phyloP scores from a whole-genome alignment of 2,329 filamentous ascomycete species.

The Sclerotinia nivalis region DNA sequence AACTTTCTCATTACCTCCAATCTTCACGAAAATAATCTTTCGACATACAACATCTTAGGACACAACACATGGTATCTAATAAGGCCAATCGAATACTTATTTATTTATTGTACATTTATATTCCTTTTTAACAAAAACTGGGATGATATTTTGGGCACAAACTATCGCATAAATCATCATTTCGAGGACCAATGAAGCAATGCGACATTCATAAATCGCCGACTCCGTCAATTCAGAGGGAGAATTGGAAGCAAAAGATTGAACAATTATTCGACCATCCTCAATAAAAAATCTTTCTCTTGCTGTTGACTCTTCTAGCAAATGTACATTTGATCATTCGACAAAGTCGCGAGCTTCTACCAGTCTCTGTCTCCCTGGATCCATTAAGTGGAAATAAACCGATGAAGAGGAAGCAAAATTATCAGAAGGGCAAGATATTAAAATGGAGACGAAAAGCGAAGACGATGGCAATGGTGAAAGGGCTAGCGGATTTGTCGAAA shows the following conservation, averaged over 20 bases:
- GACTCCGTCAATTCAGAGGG: slow-evolving; percentile 37
- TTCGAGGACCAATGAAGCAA: background rate
- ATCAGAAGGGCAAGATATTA: background rate
- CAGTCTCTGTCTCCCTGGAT: slow-evolving; percentile 67
- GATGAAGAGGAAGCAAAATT: background rate
- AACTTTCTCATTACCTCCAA: background rate
- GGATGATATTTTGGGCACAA: background rate
- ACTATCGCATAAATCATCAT: background rate
- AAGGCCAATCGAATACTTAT: too few relatives aligned
- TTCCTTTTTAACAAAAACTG: too few relatives aligned
- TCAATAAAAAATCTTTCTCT: slow-evolving; percentile 59
- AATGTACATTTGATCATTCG: slow-evolving; percentile 63
- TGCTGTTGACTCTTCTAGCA: slow-evolving; percentile 67
- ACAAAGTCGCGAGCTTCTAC: slow-evolving; percentile 48
- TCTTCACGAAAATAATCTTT: too few relatives aligned
- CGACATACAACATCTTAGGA: background rate
- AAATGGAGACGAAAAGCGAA: background rate
- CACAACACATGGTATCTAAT: background rate
- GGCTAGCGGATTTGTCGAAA: background rate
- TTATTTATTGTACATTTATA: background rate
- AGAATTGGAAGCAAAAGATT: slow-evolving; percentile 77
- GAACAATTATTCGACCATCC: slow-evolving; percentile 66
- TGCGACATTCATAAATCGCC: slow-evolving; percentile 39
- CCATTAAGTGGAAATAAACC: background rate
- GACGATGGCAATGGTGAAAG: too few relatives aligned